Evolutionary conservation across 139 green algal genomes (phyloP), one percentile per base, ranked within the genome.

Genomic region (Closterium sp.): DNA sequence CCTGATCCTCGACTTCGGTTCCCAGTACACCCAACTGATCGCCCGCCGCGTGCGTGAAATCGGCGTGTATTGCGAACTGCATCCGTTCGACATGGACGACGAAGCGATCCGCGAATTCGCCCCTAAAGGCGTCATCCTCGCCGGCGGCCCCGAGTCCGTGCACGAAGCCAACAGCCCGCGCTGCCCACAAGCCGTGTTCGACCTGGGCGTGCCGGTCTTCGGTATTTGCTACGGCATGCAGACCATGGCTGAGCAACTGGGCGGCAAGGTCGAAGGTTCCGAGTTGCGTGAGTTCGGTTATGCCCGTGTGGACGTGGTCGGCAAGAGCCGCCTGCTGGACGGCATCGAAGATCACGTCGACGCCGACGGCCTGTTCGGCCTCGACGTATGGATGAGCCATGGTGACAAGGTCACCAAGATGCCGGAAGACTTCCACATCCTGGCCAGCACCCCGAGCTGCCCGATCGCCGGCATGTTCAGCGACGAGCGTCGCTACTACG

Each of bases 171-270:
- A 96, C 31, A 95, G 97, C 0, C 97, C 97, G 0, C 93, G 92
- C 16, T 94, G 99, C 85, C 96, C 97, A 21, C 5, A 32, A 91
- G 88, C 7, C 34, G 34, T 89, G 9, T 91, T 91, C 33, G 66
- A 38, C 9, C 34, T 33, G 35, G 28, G 21, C 10, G 28, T 91
- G 25, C 95, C 97, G 0, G 96, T 99, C 31, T 95, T 99, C 31
- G 98, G 98, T 66, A 98, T 99, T 87, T 99, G 98, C 95, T 99
- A 99, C 90, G 98, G 97, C 84, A 98, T 99, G 97, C 97, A 98
- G 94, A 93, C 98, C 19, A 95, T 97, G n/a, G 95, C 97, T 84
- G 92, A 95, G 43, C 69, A 16, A 30, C 91, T 98, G 33, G 97
- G 97, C 55, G 97, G 97, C 38, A 90, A 96, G 87, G 97, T 99